phyloP scores from a whole-genome alignment of 768 basidiomycete species.

The Lentinula aciculospora region DNA sequence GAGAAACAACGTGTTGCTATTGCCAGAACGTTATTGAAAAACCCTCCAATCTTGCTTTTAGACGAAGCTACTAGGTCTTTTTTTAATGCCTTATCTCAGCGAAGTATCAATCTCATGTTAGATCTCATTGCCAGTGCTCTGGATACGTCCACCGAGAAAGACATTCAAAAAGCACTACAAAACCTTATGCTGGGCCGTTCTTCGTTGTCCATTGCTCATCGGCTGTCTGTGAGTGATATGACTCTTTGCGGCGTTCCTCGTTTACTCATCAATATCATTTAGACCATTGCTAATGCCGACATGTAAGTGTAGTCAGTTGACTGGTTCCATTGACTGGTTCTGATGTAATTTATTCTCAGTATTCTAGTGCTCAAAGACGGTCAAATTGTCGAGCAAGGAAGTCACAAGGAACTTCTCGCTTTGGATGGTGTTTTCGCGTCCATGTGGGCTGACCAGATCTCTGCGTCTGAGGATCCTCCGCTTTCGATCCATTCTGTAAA shows the following conservation, averaged over 20 bases:
- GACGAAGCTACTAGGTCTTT: slow-evolving; percentile 70
- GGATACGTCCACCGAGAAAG: slow-evolving; percentile 87
- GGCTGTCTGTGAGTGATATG: slow-evolving; percentile 53
- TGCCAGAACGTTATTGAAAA: slow-evolving; percentile 81
- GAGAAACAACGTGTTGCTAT: slow-evolving; percentile 90
- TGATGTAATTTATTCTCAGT: slow-evolving; percentile 27
- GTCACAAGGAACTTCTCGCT: slow-evolving; percentile 71
- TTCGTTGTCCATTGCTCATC: slow-evolving; percentile 75
- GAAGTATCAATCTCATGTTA: background rate
- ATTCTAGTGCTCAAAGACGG: slow-evolving; percentile 93
- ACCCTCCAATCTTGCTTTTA: slow-evolving; percentile 76
- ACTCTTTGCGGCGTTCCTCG: slow-evolving; percentile 13
- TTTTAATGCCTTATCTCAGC: background rate
- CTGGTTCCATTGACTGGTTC: background rate
- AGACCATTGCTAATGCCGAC: slow-evolving; percentile 57
- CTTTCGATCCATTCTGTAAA: slow-evolving; percentile 27
- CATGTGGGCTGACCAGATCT: slow-evolving; percentile 87
- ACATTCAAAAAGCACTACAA: slow-evolving; percentile 84
- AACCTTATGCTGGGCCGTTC: slow-evolving; percentile 71
- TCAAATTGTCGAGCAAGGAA: slow-evolving; percentile 77
- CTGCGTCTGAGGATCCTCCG: slow-evolving; percentile 51
- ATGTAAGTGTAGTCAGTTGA: slow-evolving; percentile 33
- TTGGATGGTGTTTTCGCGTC: slow-evolving; percentile 68
- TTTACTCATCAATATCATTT: slow-evolving; percentile 1
- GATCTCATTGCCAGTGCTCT: slow-evolving; percentile 47